These are phyloP conservation scores for Bipolaris bicolor DNA, from an alignment of 2,329 filamentous ascomycete species.

Conservation along the genomic window DNA sequence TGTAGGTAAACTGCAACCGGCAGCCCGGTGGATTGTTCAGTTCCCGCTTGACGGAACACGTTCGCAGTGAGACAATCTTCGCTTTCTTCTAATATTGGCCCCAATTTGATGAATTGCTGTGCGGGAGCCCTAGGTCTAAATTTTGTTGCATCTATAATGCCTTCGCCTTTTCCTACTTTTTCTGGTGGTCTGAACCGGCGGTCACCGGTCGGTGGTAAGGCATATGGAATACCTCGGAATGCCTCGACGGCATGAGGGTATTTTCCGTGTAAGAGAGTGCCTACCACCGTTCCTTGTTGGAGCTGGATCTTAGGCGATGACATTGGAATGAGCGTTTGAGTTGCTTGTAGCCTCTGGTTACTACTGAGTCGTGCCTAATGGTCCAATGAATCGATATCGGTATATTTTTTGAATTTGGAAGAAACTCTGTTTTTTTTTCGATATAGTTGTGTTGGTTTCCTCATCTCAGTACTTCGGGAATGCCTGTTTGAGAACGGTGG, in stretches of 20 bases:
- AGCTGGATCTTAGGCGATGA: conserved; percentile 11
- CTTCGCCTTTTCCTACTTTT: conserved; percentile 16
- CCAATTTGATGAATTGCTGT: conserved; percentile 20
- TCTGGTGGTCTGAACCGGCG: conserved; percentile 28
- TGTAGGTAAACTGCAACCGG: conserved; percentile 61
- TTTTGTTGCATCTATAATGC: conserved; percentile 20
- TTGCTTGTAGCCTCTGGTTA: neutral
- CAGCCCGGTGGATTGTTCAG: conserved; percentile 8
- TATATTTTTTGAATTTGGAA: neutral
- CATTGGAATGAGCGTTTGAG: neutral
- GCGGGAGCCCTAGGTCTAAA: conserved; percentile 30
- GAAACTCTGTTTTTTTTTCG: neutral
- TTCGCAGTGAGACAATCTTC: conserved; percentile 35
- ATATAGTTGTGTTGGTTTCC: too few species aligned
- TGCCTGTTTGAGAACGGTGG: neutral
- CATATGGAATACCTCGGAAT: conserved; percentile 30
- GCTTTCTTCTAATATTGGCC: conserved; percentile 22
- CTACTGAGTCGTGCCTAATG: neutral
- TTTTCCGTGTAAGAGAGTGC: conserved; percentile 3
- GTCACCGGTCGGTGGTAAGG: conserved; percentile 24
- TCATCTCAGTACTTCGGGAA: neutral
- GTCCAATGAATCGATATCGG: neutral
- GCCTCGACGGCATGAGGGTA: conserved; percentile 19
- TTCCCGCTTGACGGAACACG: conserved; percentile 21
- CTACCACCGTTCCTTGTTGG: conserved; percentile 20